Percentiles rank a stretch among this genome's conserved stretches.
phyloP scores from a whole-genome alignment of 108 stramenopile genomes.

The Cyclostephanos invisitatus region DNA sequence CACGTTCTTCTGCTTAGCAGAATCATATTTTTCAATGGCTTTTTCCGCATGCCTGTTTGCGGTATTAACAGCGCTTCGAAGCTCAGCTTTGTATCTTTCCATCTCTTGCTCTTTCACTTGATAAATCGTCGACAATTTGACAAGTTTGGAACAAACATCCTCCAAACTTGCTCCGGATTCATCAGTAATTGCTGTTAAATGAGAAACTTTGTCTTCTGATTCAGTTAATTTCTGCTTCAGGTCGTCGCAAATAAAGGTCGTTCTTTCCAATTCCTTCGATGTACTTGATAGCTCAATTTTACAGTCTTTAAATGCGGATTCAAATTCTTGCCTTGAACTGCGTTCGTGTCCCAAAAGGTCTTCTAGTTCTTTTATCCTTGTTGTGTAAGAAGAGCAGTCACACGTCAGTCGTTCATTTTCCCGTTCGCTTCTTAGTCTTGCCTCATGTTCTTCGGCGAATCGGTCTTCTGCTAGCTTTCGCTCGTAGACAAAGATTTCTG shows the following conservation, averaged over 20 bases:
- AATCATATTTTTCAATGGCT: conserved; percentile 31
- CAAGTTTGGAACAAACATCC: conserved; percentile 40
- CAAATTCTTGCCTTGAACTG: not conserved
- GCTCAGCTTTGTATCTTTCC: conserved; percentile 30
- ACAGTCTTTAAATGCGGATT: conserved; percentile 18
- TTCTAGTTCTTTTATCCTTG: conserved; percentile 37
- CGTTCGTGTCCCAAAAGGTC: conserved; percentile 24
- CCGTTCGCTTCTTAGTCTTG: conserved; percentile 16
- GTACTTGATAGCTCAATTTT: conserved; percentile 23
- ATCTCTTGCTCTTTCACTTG: conserved; percentile 40
- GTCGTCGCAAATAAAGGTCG: not conserved
- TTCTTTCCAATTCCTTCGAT: conserved; percentile 36
- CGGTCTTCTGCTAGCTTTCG: conserved; percentile 37
- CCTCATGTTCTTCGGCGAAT: conserved; percentile 22
- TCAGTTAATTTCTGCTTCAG: conserved; percentile 24
- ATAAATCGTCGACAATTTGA: conserved; percentile 37
- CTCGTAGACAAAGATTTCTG: conserved; percentile 34
- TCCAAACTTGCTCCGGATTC: conserved; percentile 30
- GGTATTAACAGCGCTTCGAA: conserved; percentile 31
- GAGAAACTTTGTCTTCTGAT: conserved; percentile 21
- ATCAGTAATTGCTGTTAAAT: conserved; percentile 16
- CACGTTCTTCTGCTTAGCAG: conserved; percentile 19
- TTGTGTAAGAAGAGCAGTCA: conserved; percentile 17
- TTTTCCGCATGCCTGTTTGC: conserved; percentile 31
- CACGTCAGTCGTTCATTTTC: conserved; percentile 17